phyloP scores from a whole-genome alignment of 2,329 filamentous ascomycete genomes.

The Aspergillus fijiensis region DNA sequence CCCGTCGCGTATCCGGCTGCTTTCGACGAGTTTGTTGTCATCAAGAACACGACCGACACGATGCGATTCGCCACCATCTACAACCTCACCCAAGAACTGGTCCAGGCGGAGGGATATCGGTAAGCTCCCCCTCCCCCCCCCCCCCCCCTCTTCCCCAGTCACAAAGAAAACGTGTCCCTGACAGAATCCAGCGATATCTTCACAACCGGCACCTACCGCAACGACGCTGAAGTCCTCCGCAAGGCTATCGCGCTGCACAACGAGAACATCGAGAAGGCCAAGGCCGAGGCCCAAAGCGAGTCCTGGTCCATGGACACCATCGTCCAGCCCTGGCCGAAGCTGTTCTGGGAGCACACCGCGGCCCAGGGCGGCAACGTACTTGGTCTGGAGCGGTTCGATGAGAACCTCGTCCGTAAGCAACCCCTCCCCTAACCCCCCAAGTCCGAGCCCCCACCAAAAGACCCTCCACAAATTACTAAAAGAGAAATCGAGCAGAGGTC shows the following conservation, averaged over 20 bases:
- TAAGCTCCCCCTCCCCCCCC: neutral
- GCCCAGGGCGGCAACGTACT: slow-evolving; percentile 39
- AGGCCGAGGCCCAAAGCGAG: slow-evolving; percentile 9
- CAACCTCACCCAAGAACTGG: slow-evolving; percentile 21
- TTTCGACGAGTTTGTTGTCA: slow-evolving; percentile 13
- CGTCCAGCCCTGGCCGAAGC: slow-evolving; percentile 45
- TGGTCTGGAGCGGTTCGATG: slow-evolving; percentile 33
- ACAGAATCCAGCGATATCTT: slow-evolving; percentile 14
- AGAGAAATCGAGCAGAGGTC: slow-evolving; percentile 13
- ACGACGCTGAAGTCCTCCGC: slow-evolving; percentile 19
- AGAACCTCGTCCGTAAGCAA: slow-evolving; percentile 23
- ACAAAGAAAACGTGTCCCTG: too few species aligned
- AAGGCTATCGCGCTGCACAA: slow-evolving; percentile 21
- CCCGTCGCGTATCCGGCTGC: slow-evolving; percentile 14
- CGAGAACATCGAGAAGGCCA: slow-evolving; percentile 19
- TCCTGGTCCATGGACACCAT: slow-evolving; percentile 22
- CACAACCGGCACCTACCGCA: slow-evolving; percentile 24
- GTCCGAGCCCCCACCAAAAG: neutral
- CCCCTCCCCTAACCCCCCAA: neutral
- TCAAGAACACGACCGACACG: slow-evolving; percentile 18
- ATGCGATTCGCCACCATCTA: slow-evolving; percentile 18
- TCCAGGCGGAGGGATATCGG: slow-evolving; percentile 19
- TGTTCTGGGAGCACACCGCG: slow-evolving; percentile 35
- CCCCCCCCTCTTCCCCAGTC: too few species aligned
- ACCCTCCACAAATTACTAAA: neutral